phyloP scores from a whole-genome alignment of 2,329 filamentous ascomycete genomes.

The Gnomoniopsis sp. region DNA sequence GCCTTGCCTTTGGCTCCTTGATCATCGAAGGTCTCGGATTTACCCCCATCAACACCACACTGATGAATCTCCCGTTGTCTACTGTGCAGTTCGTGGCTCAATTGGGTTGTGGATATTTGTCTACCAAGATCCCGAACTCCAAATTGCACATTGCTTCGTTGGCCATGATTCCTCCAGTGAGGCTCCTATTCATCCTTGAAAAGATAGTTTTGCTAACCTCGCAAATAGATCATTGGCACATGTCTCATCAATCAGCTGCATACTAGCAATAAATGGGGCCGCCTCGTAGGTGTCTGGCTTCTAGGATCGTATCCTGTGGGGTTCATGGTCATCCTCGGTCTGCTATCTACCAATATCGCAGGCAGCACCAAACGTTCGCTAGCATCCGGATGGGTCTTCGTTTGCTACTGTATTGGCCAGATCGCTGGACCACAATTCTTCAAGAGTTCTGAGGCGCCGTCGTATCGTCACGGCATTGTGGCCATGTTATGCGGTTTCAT shows the following conservation, averaged over 20 bases:
- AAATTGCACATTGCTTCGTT: slow-evolving; percentile 27
- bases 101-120: slow-evolving; percentile 20
- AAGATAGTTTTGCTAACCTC: neutral
- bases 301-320: slow-evolving; percentile 28
- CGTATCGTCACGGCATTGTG: slow-evolving; percentile 32
- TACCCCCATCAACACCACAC: slow-evolving; percentile 21
- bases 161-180: slow-evolving; percentile 27
- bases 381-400: slow-evolving; percentile 29
- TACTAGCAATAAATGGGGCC: slow-evolving; percentile 26
- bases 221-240: slow-evolving; percentile 25
- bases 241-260: slow-evolving; percentile 28
- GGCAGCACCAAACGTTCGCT: slow-evolving; percentile 27
- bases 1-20: slow-evolving; percentile 24
- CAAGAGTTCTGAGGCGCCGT: slow-evolving; percentile 27
- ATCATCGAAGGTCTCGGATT: slow-evolving; percentile 27
- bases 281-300: slow-evolving; percentile 30
- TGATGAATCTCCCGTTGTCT: slow-evolving; percentile 25
- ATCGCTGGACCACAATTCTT: slow-evolving; percentile 31
- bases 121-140: slow-evolving; percentile 22
- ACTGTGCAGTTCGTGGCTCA: slow-evolving; percentile 23
- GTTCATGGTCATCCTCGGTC: slow-evolving; percentile 27
- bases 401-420: slow-evolving; percentile 29
- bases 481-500: slow-evolving; percentile 29
- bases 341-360: slow-evolving; percentile 28
- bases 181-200: neutral